phyloP scores from a whole-genome alignment of 768 basidiomycete species.

The Nevesoporus exiguus region DNA sequence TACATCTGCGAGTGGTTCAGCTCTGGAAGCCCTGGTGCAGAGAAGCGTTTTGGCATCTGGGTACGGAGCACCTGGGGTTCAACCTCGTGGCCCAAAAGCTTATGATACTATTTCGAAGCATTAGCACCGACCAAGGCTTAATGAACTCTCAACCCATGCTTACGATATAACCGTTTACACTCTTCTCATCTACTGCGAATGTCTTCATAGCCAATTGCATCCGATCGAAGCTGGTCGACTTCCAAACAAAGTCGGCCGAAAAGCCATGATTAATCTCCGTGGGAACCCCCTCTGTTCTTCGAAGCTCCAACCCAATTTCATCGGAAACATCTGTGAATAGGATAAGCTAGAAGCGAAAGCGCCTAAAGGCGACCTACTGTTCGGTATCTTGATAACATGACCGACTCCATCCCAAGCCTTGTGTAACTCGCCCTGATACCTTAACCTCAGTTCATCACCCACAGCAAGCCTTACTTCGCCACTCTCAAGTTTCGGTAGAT shows the following conservation, averaged over 20 bases:
- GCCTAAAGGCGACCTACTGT: slow-evolving; percentile 59
- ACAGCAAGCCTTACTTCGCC: slow-evolving; percentile 97
- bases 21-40: slow-evolving; percentile 95
- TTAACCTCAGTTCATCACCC: slow-evolving; percentile 89
- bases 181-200: slow-evolving; percentile 98
- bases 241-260: slow-evolving; percentile 99
- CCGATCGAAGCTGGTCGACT: slow-evolving; percentile 97
- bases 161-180: slow-evolving; percentile 97
- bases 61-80: slow-evolving; percentile 89
- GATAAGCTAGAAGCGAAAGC: slow-evolving; percentile 5
- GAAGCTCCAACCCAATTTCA: slow-evolving; percentile 92
- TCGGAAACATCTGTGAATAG: slow-evolving; percentile 83
- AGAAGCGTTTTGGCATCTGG: slow-evolving; percentile 96
- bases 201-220: slow-evolving; percentile 99
- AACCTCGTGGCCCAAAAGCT: slow-evolving; percentile 94
- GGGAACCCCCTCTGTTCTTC: slow-evolving; percentile 89
- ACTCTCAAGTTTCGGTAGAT: slow-evolving; percentile 93
- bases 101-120: slow-evolving; percentile 75
- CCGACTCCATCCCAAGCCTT: slow-evolving; percentile 97
- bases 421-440: slow-evolving; percentile 85
- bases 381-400: slow-evolving; percentile 98
- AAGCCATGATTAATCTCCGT: slow-evolving; percentile 93
- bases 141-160: slow-evolving; percentile 31
- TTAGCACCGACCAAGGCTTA: background rate
- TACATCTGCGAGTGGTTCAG: slow-evolving; percentile 99